These are phyloP conservation scores for Cucurbita moschata DNA, from an alignment of 306 rosid genomes.

Conservation along the genomic window DNA sequence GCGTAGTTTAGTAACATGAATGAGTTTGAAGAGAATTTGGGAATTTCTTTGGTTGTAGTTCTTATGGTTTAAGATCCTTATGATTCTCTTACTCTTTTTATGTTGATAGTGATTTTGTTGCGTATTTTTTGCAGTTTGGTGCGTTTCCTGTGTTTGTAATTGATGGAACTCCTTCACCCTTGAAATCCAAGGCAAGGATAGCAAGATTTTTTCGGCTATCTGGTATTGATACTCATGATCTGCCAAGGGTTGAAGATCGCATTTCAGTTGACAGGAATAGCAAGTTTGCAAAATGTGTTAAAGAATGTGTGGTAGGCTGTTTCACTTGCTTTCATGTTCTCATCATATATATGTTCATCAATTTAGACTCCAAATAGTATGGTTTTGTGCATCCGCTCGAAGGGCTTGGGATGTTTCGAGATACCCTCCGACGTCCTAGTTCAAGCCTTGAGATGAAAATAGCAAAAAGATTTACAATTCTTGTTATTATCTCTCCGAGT, in stretches of 20 bases:
- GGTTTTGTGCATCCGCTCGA: not conserved
- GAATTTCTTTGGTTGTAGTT: not conserved
- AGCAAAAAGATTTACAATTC: not conserved
- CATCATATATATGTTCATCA: not conserved
- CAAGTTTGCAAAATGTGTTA: slow-evolving; percentile 41
- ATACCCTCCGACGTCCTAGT: not conserved
- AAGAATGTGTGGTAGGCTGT: slow-evolving; percentile 68
- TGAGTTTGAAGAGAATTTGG: not conserved
- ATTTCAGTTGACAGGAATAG: slow-evolving; percentile 54
- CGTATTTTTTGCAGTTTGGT: slow-evolving; percentile 54
- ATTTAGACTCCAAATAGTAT: not conserved
- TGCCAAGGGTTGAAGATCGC: slow-evolving; percentile 40
- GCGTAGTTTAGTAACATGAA: not conserved
- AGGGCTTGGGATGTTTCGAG: not conserved
- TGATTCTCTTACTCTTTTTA: not conserved
- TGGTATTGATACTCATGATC: slow-evolving; percentile 43
- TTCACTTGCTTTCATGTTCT: slow-evolving; percentile 6
- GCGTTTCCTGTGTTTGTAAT: slow-evolving; percentile 71
- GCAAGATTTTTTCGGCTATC: slow-evolving; percentile 49
- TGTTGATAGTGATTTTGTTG: slow-evolving; percentile 2
- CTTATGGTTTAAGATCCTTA: not conserved
- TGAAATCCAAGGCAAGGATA: slow-evolving; percentile 63
- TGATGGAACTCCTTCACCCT: slow-evolving; percentile 71
- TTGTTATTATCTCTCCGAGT: not conserved
- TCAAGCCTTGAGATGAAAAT: not conserved